Conservation (phyloP, 2,329 filamentous ascomycete genomes). For the Fusarium dimerum region DNA sequence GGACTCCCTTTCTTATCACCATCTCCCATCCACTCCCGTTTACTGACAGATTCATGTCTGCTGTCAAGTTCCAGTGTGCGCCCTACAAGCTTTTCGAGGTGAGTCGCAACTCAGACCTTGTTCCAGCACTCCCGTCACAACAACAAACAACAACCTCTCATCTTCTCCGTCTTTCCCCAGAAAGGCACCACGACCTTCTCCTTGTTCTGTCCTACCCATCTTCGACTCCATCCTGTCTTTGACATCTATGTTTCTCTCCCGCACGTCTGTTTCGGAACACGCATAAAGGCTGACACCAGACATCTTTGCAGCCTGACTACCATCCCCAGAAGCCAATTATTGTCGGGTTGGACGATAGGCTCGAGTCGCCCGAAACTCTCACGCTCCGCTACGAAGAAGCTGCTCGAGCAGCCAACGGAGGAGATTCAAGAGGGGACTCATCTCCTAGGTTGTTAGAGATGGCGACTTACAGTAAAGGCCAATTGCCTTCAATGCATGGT, state of each 20-base stretch:
- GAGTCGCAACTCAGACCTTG: slow-evolving; percentile 44
- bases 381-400: slow-evolving; percentile 59
- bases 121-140: slow-evolving; percentile 31
- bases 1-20: slow-evolving; percentile 30
- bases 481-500: slow-evolving; percentile 80
- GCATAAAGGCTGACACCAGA: slow-evolving; percentile 27
- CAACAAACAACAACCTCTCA: slow-evolving; percentile 14
- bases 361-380: slow-evolving; percentile 59
- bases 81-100: slow-evolving; percentile 62
- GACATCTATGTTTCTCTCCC: slow-evolving; percentile 14
- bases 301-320: slow-evolving; percentile 48
- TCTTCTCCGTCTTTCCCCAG: slow-evolving; percentile 13
- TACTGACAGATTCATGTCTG: slow-evolving; percentile 57
- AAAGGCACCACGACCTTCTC: slow-evolving; percentile 15
- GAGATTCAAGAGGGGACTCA: slow-evolving; percentile 57
- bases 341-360: slow-evolving; percentile 53
- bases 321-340: slow-evolving; percentile 58
- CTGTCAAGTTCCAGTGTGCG: slow-evolving; percentile 56
- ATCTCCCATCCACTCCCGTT: slow-evolving; percentile 37
- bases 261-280: slow-evolving; percentile 21
- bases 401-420: slow-evolving; percentile 53
- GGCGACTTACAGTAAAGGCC: slow-evolving; percentile 71
- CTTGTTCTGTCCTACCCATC: slow-evolving; percentile 1
- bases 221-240: background rate
- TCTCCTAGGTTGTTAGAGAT: slow-evolving; percentile 44